A percentile compares a stretch with the other conserved stretches of the same genome.
Conservation (phyloP, 208 protist genomes). For the Trypanosoma grayi region DNA sequence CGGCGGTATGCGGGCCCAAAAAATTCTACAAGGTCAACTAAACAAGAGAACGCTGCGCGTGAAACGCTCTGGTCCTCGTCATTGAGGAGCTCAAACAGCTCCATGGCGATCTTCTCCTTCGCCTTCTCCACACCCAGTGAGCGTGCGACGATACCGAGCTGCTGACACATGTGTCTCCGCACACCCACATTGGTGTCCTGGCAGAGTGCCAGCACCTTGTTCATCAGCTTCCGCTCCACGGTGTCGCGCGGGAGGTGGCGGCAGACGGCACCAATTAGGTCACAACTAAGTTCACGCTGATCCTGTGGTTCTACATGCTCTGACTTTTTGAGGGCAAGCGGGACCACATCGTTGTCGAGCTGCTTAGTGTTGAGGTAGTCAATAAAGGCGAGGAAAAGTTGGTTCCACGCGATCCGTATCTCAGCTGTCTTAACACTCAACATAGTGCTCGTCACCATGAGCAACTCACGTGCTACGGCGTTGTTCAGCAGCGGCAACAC, state of each 20-base stretch:
- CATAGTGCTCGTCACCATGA: constrained; percentile 86
- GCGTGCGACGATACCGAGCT: constrained; percentile 77
- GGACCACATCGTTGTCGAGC: constrained; percentile 66
- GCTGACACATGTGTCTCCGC: constrained; percentile 78
- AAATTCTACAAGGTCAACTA: constrained; percentile 90
- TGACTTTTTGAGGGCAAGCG: constrained; percentile 71
- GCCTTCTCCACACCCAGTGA: constrained; percentile 73
- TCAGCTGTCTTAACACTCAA: constrained; percentile 76
- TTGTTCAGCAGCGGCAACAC: constrained; percentile 59
- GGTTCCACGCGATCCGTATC: constrained; percentile 79
- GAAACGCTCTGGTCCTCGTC: constrained; percentile 88
- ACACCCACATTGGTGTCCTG: constrained; percentile 91
- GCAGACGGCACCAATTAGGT: constrained; percentile 74
- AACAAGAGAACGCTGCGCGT: constrained; percentile 81
- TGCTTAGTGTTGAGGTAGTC: constrained; percentile 53
- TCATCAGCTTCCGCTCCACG: constrained; percentile 65
- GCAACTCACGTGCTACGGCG: constrained; percentile 52
- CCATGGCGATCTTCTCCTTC: constrained; percentile 67
- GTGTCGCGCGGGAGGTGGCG: constrained; percentile 45
- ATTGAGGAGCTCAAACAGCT: constrained; percentile 89
- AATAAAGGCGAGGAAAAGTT: constrained; percentile 65
- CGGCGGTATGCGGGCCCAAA: constrained; percentile 82
- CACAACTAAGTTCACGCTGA: constrained; percentile 87
- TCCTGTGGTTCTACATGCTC: constrained; percentile 86
- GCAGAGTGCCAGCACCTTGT: constrained; percentile 79